Base-by-base conservation (phyloP, 2,329 filamentous ascomycete genomes). In the Aspergillus chevalieri region DNA sequence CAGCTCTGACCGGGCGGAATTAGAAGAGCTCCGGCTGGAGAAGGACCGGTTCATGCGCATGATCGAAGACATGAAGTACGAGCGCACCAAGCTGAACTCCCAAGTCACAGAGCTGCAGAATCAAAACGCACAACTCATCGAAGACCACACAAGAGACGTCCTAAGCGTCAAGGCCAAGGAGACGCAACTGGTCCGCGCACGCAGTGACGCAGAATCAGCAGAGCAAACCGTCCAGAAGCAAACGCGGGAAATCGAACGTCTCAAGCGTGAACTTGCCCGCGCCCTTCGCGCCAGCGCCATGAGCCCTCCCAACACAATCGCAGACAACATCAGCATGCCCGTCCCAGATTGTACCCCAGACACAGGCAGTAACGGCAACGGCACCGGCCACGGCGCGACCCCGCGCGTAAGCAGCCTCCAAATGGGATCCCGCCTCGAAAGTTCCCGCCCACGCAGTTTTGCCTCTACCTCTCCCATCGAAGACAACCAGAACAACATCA, bases 121-220 rank as follows among this genome's bases (percentile, higher is more conserved):
- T 62, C 89, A 96, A 66, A 98, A 98, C 63, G 93, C 93, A 21
- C 87, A 93, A 55, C 78, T 98, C 30, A 98, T 98, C 53, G 93
- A 98, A 70, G 92, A 97, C 62, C 92, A 97, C 67, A 98, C 93
- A 0, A 81, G 92, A 44, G 92, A 98, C 62, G 89, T 96, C 0
- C 78, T 98, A 39, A 93, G 90, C 59, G 94, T 98, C 73, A 97
- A 97, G 69, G 93, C 93, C 12, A 98, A 98, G 71, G 93, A 98
- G 69, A 97, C 93, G 3, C 93, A 98, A 62, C 80, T 98, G 4
- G 92, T 97, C 8, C 85, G 93, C 42, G 91, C 93, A 9, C 81
- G 91, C 48, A 90, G 87, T 57, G 93, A 98, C 63, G 87, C 86
- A 28, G 92, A 97, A 67, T 84, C 88, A 0, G 88, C 91, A 0